These are phyloP conservation scores for Ottelia alismoides DNA, from an alignment of 106 monocot genomes.

Conservation along the genomic window DNA sequence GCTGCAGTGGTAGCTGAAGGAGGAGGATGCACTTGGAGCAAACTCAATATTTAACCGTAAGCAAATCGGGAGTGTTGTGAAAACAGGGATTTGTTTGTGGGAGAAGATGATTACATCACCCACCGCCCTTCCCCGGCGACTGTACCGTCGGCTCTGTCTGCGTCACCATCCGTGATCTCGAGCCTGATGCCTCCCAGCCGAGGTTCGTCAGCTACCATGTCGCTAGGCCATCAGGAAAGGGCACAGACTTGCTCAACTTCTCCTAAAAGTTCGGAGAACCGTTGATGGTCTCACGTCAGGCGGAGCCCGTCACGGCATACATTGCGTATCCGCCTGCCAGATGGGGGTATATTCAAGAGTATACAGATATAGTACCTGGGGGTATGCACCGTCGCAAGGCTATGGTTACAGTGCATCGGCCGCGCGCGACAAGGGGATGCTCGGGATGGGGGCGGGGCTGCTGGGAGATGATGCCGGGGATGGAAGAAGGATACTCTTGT, in stretches of 20 bases:
- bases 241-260: slow-evolving; percentile 52
- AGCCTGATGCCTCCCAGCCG: slow-evolving; percentile 4
- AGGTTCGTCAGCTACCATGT: slow-evolving; percentile 60
- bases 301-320: slow-evolving; percentile 12
- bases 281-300: neutral
- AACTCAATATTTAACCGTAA: no score
- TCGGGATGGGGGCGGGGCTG: slow-evolving; percentile 20
- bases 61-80: no score
- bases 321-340: slow-evolving; percentile 3
- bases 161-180: slow-evolving; percentile 35
- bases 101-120: no score
- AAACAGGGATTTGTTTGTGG: no score
- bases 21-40: no score
- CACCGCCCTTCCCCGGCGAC: slow-evolving; percentile 37
- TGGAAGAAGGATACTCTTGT: no score
- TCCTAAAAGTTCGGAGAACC: slow-evolving; percentile 33
- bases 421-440: neutral
- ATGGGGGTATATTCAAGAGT: neutral
- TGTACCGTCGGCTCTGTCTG: slow-evolving; percentile 41
- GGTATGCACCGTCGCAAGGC: neutral
- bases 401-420: slow-evolving; percentile 9
- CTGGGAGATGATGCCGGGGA: slow-evolving; percentile 31
- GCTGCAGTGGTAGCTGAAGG: no score
- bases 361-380: slow-evolving; percentile 10
- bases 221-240: slow-evolving; percentile 37